Base-by-base conservation (phyloP, 2,329 filamentous ascomycete genomes). In the Teratosphaeria zuluensis region DNA sequence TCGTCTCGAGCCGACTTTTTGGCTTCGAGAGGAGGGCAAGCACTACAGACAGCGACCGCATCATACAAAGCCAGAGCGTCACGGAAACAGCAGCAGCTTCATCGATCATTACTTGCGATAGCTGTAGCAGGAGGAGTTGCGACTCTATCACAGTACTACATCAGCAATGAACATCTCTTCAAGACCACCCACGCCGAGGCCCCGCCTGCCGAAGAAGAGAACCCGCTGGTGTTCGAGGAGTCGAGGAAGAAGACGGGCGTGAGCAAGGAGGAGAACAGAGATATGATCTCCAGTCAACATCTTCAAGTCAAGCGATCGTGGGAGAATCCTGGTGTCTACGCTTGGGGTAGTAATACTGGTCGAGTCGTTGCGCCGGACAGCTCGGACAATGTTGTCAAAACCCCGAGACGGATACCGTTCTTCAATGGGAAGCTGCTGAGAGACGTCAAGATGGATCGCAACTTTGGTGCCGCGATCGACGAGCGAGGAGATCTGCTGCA, bases 401-500 rank as follows among this genome's bases (percentile, higher is more conserved):
- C 82, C 1, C 92, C 94, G 14, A 80, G 87, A 59, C 82, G 91
- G 60, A 84, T 97, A 68, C 65, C 81, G 0, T 94, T 86, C 73
- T 97, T 99, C 68, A 86, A 97, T 68, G 88, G 87, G 32, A 84
- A 90, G 73, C 74, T 96, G 16, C 78, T 99, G 51, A 82, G 92
- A 54, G 94, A 96, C 70, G 78, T 97, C 63, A 96, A 95, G 76
- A 76, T 97, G 55, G 89, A 91, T 60, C 81, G 84, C 57, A 83
- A 84, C 48, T 92, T 95, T 70, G 94, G 90, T 8, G 92, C 86
- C 3, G 94, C 94, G 9, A 86, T 97, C 48, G 87, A 86, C 4
- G 92, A 96, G 71, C 85, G 87, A 62, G 94, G 94, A 3, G 88
- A 97, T 70, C 73, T 99, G 52, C 79, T 96, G 12, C 92, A 97